Percentiles rank a stretch among this genome's conserved stretches.
phyloP scores from a whole-genome alignment of 2,329 filamentous ascomycete genomes.

The Ophiostoma australiae region DNA sequence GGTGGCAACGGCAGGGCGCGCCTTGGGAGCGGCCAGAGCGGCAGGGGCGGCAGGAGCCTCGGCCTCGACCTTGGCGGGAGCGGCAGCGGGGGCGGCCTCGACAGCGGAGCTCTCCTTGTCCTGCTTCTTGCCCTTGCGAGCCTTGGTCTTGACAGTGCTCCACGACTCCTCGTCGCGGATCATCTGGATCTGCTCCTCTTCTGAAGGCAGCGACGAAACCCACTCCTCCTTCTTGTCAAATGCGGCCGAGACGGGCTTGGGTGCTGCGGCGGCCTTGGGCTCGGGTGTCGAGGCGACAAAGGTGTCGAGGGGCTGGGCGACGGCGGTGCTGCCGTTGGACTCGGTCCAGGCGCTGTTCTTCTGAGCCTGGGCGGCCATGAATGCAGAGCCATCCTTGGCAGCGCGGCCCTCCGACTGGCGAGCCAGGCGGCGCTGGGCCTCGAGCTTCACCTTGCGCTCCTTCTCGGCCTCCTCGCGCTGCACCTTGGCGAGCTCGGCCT shows the following conservation, averaged over 20 bases:
- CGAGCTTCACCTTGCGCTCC: constrained; percentile 67
- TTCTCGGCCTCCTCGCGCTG: constrained; percentile 72
- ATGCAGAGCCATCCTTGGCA: constrained; percentile 71
- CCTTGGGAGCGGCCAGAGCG: constrained; percentile 23
- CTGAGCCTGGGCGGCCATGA: constrained; percentile 41
- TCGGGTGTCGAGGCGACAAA: constrained; percentile 34
- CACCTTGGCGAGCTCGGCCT: constrained; percentile 74
- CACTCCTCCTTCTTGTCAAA: constrained; percentile 40
- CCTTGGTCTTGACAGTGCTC: constrained; percentile 53
- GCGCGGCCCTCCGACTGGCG: constrained; percentile 76
- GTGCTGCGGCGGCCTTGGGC: constrained; percentile 32
- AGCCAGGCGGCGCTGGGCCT: constrained; percentile 77
- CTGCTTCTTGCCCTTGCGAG: constrained; percentile 41
- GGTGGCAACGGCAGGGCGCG: constrained; percentile 37
- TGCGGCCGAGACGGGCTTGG: constrained; percentile 6
- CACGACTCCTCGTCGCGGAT: constrained; percentile 51
- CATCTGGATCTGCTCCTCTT: constrained; percentile 59
- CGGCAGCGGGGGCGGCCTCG: constrained; percentile 26
- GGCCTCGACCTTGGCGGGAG: constrained; percentile 28
- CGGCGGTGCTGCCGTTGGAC: constrained; percentile 35
- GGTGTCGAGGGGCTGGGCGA: constrained; percentile 54
- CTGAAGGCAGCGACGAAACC: constrained; percentile 51
- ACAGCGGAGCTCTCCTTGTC: constrained; percentile 37
- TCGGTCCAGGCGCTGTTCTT: constrained; percentile 40
- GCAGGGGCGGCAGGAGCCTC: constrained; percentile 26